Evolutionary conservation across 2,329 filamentous ascomycete species (phyloP).

Genomic region (Uncinocarpus reesii): DNA sequence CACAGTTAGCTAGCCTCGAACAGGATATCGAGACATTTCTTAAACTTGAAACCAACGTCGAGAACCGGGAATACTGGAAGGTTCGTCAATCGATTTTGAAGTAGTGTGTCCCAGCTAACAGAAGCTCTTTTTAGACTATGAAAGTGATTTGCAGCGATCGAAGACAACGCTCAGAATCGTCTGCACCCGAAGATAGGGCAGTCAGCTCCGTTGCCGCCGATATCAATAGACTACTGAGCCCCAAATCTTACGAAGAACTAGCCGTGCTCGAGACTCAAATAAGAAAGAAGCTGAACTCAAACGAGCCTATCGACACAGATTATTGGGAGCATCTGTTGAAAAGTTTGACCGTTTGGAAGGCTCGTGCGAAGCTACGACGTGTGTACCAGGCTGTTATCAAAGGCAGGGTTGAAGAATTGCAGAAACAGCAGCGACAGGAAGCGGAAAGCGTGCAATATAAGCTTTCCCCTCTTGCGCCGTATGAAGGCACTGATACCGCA

Average conservation of each 20-base stretch:
- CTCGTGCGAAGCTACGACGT: conserved; percentile 69
- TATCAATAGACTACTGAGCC: conserved; percentile 74
- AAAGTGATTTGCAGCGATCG: conserved; percentile 71
- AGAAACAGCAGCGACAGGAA: conserved; percentile 57
- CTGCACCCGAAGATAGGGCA: conserved; percentile 58
- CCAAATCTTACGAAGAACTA: conserved; percentile 80
- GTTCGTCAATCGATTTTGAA: conserved; percentile 30
- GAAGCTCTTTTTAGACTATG: conserved; percentile 50
- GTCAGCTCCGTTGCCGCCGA: conserved; percentile 75
- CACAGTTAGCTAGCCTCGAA: conserved; percentile 64
- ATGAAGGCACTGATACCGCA: not conserved
- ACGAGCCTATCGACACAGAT: conserved; percentile 89
- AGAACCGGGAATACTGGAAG: conserved; percentile 81
- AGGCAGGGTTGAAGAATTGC: conserved; percentile 56
- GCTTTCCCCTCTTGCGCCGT: conserved; percentile 41
- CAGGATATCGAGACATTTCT: conserved; percentile 72
- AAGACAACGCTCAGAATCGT: conserved; percentile 52
- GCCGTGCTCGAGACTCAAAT: conserved; percentile 80
- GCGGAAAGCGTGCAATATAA: conserved; percentile 48
- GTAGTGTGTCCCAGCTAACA: not conserved
- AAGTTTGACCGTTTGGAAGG: conserved; percentile 81
- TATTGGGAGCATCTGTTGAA: conserved; percentile 93
- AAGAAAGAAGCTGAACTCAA: conserved; percentile 68
- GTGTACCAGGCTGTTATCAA: conserved; percentile 67
- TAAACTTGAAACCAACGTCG: conserved; percentile 63